phyloP scores from a whole-genome alignment of 176 grass and related monocot genomes.

The Oryza rufipogon region DNA sequence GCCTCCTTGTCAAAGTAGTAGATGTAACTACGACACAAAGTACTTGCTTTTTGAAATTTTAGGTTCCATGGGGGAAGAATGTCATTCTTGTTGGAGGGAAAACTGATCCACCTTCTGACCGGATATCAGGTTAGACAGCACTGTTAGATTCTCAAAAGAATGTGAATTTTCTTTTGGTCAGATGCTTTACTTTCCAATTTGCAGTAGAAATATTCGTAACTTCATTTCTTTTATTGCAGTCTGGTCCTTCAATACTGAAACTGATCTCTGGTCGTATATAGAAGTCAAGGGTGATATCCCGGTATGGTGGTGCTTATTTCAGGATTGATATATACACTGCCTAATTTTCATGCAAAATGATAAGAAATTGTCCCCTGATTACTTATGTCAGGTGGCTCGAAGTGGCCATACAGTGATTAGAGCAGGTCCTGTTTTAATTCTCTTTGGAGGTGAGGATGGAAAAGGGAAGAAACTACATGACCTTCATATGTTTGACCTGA shows the following conservation, averaged over 20 bases:
- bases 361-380: slow-evolving; percentile 1
- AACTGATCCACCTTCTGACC: slow-evolving; percentile 80
- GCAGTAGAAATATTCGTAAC: slow-evolving; percentile 38
- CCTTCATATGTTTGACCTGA: slow-evolving; percentile 98
- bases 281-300: slow-evolving; percentile 94
- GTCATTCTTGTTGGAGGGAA: slow-evolving; percentile 94
- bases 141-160: slow-evolving; percentile 21
- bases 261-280: slow-evolving; percentile 70
- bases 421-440: slow-evolving; percentile 86
- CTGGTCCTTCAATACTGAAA: slow-evolving; percentile 87
- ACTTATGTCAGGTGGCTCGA: slow-evolving; percentile 71
- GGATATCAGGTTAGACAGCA: slow-evolving; percentile 67
- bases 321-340: slow-evolving; percentile 18
- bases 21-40: background rate
- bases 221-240: slow-evolving; percentile 67
- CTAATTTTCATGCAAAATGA: slow-evolving; percentile 25
- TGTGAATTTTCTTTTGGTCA: slow-evolving; percentile 16
- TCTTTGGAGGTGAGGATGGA: slow-evolving; percentile 87
- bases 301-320: slow-evolving; percentile 45
- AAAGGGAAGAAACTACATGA: slow-evolving; percentile 96
- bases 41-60: background rate
- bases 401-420: slow-evolving; percentile 88
- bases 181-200: slow-evolving; percentile 39
- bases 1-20: background rate
- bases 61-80: slow-evolving; percentile 92